Evolutionary conservation across 768 basidiomycete genomes (phyloP).

Genomic region (Lactifluus rugatus): DNA sequence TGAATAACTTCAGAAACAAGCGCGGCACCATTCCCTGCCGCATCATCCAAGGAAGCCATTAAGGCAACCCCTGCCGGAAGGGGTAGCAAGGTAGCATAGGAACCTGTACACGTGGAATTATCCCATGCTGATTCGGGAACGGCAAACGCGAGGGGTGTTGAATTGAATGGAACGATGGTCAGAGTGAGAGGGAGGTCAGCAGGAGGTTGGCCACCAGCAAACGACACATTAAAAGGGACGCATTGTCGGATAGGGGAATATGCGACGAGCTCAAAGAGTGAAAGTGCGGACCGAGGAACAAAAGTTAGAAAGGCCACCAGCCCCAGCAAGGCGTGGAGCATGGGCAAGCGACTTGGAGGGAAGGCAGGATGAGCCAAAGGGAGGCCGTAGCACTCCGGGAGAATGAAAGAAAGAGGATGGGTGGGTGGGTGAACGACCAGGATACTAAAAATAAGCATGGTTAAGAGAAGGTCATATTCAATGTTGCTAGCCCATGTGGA

Average conservation of each 20-base stretch:
- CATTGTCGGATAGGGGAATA: constrained; percentile 44
- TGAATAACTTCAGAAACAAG: constrained; percentile 39
- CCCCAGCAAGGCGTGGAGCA: constrained; percentile 6
- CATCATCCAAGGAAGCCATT: constrained; percentile 46
- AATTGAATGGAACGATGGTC: constrained; percentile 45
- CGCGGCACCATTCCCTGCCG: constrained; percentile 31
- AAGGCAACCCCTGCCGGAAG: constrained; percentile 40
- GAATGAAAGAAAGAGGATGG: neutral
- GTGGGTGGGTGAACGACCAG: neutral
- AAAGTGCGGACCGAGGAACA: constrained; percentile 23
- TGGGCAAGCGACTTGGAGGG: neutral
- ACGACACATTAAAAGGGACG: constrained; percentile 37
- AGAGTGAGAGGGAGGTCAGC: constrained; percentile 34
- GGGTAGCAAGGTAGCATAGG: constrained; percentile 43
- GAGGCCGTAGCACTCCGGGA: neutral
- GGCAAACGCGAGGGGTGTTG: constrained; percentile 39
- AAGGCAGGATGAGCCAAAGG: neutral
- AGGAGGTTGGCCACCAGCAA: constrained; percentile 32
- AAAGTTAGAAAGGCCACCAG: constrained; percentile 19
- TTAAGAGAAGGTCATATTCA: neutral
- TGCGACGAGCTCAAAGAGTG: constrained; percentile 24
- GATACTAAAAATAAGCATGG: neutral
- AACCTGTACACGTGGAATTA: constrained; percentile 31
- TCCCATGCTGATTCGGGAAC: constrained; percentile 33
- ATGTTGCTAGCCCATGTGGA: neutral